A percentile compares a stretch with the other conserved stretches of the same genome.
These are phyloP conservation scores for Suillus decipiens DNA, from an alignment of 768 basidiomycete genomes.

Conservation along the genomic window DNA sequence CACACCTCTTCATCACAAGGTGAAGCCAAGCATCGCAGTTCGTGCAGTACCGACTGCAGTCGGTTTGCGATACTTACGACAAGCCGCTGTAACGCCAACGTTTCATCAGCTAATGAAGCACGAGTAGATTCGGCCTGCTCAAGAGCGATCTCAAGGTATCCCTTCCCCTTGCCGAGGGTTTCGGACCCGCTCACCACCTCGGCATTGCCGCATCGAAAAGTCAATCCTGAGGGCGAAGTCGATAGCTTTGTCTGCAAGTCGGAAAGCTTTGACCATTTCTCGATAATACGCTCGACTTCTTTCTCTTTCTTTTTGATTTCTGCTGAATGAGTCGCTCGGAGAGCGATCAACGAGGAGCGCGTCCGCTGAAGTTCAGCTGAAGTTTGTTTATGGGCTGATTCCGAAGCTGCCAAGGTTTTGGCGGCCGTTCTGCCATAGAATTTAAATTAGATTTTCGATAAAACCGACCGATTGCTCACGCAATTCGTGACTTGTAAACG, in stretches of 20 bases:
- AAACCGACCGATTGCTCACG: conserved; percentile 47
- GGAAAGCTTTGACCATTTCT: conserved; percentile 72
- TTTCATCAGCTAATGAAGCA: conserved; percentile 63
- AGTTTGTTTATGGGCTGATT: conserved; percentile 71
- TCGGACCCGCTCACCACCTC: conserved; percentile 47
- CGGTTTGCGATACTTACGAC: conserved; percentile 67
- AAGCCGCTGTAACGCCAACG: conserved; percentile 57
- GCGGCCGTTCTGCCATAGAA: conserved; percentile 44
- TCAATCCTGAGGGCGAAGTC: conserved; percentile 48
- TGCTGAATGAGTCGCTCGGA: conserved; percentile 65
- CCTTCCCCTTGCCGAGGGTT: conserved; percentile 49
- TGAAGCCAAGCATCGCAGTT: conserved; percentile 40
- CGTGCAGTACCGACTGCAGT: conserved; percentile 55
- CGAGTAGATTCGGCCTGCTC: conserved; percentile 74
- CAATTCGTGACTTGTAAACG: conserved; percentile 67
- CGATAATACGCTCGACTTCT: conserved; percentile 71
- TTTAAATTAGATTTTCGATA: neutral
- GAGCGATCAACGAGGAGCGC: conserved; percentile 64
- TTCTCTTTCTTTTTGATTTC: conserved; percentile 84
- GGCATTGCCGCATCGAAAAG: conserved; percentile 53
- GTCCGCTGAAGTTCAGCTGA: conserved; percentile 69
- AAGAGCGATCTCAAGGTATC: conserved; percentile 64
- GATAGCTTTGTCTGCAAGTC: conserved; percentile 67
- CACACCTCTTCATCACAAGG: conserved; percentile 52
- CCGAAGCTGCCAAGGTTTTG: conserved; percentile 57